These are phyloP conservation scores for Pterula multifida DNA, from an alignment of 1,284 basidiomycete genomes.

Conservation along the genomic window DNA sequence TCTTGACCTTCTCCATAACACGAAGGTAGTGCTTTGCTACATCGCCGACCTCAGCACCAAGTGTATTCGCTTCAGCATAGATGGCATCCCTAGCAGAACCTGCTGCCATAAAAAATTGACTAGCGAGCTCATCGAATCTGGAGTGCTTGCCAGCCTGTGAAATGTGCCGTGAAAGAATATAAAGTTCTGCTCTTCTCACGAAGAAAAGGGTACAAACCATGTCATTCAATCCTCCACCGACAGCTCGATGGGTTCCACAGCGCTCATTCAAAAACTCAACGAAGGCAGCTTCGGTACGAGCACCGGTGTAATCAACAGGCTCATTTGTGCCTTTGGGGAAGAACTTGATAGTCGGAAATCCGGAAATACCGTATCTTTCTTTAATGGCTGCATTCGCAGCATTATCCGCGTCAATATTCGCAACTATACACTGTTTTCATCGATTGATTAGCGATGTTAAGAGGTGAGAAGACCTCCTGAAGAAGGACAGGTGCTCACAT, in stretches of 20 bases:
- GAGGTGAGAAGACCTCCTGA: neutral
- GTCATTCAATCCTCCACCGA: conserved; percentile 73
- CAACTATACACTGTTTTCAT: conserved; percentile 78
- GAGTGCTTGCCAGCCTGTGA: conserved; percentile 68
- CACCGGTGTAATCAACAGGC: conserved; percentile 55
- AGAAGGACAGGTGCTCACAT: conserved; percentile 34
- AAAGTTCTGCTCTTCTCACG: neutral
- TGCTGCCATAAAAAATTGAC: conserved; percentile 61
- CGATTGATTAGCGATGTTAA: too few relatives aligned
- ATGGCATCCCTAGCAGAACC: conserved; percentile 47
- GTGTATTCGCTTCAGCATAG: conserved; percentile 44
- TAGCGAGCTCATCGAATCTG: conserved; percentile 71
- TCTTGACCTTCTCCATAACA: conserved; percentile 83
- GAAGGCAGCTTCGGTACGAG: conserved; percentile 58
- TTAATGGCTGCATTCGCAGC: conserved; percentile 69
- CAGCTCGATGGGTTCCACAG: conserved; percentile 76
- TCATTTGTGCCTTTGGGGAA: conserved; percentile 66
- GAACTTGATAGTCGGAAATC: conserved; percentile 91
- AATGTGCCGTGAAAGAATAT: conserved; percentile 2
- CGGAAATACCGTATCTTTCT: conserved; percentile 58
- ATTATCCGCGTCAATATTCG: conserved; percentile 86
- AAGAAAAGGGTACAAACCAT: conserved; percentile 28
- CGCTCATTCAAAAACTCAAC: conserved; percentile 75
- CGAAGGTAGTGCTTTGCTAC: conserved; percentile 78
- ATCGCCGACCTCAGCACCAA: conserved; percentile 33